Conservation (phyloP, 495 filamentous ascomycete species). For the Saxophila tyrrhenica region DNA sequence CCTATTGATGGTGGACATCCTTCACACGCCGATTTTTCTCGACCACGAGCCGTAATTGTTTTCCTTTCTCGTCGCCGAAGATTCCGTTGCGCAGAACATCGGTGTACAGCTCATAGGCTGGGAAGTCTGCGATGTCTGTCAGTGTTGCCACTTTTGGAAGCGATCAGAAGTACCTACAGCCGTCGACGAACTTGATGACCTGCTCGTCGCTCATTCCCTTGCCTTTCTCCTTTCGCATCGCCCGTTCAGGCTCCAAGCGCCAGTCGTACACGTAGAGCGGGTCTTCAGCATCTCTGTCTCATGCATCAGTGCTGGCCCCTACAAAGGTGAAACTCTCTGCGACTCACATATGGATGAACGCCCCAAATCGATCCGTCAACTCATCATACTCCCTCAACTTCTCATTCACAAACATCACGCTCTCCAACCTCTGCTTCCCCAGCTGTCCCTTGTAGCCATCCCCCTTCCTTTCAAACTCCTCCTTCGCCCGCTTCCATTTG, state of each 20-base stretch:
- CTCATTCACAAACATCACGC: slow-evolving; percentile 64
- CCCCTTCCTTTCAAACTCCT: slow-evolving; percentile 34
- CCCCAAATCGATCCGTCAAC: slow-evolving; percentile 63
- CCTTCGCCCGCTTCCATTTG: slow-evolving; percentile 46
- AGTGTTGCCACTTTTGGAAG: slow-evolving; percentile 1
- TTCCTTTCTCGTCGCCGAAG: slow-evolving; percentile 20
- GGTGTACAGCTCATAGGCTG: slow-evolving; percentile 42
- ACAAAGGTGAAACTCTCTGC: background rate
- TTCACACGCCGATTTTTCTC: slow-evolving; percentile 26
- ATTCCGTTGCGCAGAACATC: slow-evolving; percentile 24
- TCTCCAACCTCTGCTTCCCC: slow-evolving; percentile 49
- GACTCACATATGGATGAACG: slow-evolving; percentile 70
- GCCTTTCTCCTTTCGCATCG: slow-evolving; percentile 51
- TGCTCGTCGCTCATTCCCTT: slow-evolving; percentile 68
- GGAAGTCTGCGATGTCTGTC: slow-evolving; percentile 40
- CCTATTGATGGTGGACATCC: slow-evolving; percentile 9
- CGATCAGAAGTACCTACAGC: slow-evolving; percentile 41
- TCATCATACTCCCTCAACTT: slow-evolving; percentile 57
- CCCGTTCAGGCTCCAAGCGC: slow-evolving; percentile 71
- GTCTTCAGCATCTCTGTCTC: slow-evolving; percentile 58
- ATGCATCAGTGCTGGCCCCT: slow-evolving; percentile 1
- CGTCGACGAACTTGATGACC: slow-evolving; percentile 54
- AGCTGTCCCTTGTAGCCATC: slow-evolving; percentile 36
- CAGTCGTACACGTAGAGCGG: slow-evolving; percentile 73
- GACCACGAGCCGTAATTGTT: slow-evolving; percentile 27